Evolutionary conservation across 177 flowering plant genomes (phyloP).

Genomic region (Vitis hybrid): DNA sequence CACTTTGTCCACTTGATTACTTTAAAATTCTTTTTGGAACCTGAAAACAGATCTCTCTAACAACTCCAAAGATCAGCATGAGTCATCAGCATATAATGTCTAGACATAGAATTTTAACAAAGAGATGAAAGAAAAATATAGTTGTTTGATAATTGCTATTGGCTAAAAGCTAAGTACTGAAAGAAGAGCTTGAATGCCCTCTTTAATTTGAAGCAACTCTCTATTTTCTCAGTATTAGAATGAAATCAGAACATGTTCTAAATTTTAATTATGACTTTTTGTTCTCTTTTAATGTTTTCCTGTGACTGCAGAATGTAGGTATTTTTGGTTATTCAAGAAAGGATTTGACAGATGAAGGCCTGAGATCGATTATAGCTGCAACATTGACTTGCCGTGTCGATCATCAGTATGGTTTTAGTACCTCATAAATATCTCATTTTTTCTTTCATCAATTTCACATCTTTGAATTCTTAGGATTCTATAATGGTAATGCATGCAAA

Average conservation of each 20-base stretch:
- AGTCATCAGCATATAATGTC: background rate
- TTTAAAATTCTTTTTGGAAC: background rate
- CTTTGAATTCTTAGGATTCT: background rate
- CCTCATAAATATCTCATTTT: background rate
- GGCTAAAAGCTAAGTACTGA: too few species aligned
- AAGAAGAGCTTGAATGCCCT: too few species aligned
- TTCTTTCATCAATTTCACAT: background rate
- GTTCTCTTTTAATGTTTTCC: conserved; percentile 2
- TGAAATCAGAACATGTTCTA: background rate
- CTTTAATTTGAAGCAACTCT: too few species aligned
- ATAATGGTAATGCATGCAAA: background rate
- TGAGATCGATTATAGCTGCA: conserved; percentile 48
- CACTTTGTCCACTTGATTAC: background rate
- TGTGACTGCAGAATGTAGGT: conserved; percentile 47
- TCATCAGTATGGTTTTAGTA: conserved; percentile 40
- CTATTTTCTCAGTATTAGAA: too few species aligned
- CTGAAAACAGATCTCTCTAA: too few species aligned
- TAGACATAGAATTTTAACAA: too few species aligned
- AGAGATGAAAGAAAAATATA: too few species aligned
- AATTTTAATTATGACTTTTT: background rate
- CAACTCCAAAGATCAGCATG: background rate
- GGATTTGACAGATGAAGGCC: conserved; percentile 50
- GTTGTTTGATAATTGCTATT: too few species aligned
- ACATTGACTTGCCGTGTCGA: conserved; percentile 67
- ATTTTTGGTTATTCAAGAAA: conserved; percentile 65